These are phyloP conservation scores for Rhazya stricta DNA, from an alignment of 257 asterid genomes.

Conservation along the genomic window DNA sequence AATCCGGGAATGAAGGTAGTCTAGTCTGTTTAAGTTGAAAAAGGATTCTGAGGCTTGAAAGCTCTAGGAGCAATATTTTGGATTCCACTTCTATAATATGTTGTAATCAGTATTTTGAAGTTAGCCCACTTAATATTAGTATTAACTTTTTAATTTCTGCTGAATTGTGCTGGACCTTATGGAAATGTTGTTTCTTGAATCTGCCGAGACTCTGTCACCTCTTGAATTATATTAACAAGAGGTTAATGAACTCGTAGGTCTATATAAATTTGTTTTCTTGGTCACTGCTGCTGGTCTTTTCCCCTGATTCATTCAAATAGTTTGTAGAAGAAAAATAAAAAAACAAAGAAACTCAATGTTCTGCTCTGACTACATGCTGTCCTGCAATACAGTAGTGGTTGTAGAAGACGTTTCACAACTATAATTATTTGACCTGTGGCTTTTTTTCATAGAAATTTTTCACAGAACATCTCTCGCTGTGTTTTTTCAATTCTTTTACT, in stretches of 20 bases:
- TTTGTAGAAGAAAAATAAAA: neutral
- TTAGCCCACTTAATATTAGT: neutral
- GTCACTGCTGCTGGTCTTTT: neutral
- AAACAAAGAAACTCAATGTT: neutral
- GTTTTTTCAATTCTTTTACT: no score
- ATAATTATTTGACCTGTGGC: neutral
- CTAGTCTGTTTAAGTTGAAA: neutral
- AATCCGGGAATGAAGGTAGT: neutral
- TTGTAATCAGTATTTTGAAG: neutral
- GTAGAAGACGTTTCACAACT: neutral
- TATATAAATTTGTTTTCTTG: neutral
- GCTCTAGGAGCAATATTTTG: neutral
- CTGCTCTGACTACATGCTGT: neutral
- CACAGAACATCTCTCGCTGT: no score
- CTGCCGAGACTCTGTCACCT: neutral
- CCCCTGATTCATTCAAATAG: neutral
- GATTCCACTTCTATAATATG: neutral
- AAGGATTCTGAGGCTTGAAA: neutral
- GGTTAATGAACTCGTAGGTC: neutral
- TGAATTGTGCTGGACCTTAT: neutral
- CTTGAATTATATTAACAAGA: neutral
- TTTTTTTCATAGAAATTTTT: no score
- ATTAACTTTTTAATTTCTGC: neutral
- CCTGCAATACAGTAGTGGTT: neutral
- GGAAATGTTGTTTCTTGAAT: neutral